Evolutionary conservation across 164 flowering plant species (phyloP), one percentile per base, ranked within the genome.

Genomic region (Vitis rotundifolia): DNA sequence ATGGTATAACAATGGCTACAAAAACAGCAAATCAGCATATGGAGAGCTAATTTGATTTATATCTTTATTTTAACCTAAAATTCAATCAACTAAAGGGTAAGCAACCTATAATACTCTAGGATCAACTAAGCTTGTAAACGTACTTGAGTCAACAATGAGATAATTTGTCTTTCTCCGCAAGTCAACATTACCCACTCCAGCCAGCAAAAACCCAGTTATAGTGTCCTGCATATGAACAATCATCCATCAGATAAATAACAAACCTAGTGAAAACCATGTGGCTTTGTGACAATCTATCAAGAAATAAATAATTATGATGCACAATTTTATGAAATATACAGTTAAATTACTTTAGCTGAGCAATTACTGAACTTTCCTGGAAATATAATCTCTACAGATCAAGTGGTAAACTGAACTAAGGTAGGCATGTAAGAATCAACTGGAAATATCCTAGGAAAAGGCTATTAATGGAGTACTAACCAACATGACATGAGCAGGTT

Each of bases 121-220:
- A 47, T 18, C 47, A 60, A 57, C 9, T 66, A 28, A 47, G 57
- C 48, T 13, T 7, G 61, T 11, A 13, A 68, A 52, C 88, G 64
- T 92, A 95, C 98, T 95, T 77, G 97, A 93, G 76, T 95, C 99
- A 60, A 93, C 97, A 63, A 95, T 90, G 54, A 92, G 95, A 76
- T 92, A 95, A 72, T 95, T 95, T 62, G 99, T 95, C 78, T 95
- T 95, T 75, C 99, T 89, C 72, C 98, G 78, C 76, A 95, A 64
- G 77, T 95, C 99, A 67, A 95, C 98, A 78, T 95, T 90, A 48
- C 98, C 99, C 62, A 95, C 97, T 76, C 98, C 99, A 76, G 98
- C 98, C 68, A 95, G 84, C 83, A 95, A 82, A 81, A 95, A 89
- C 55, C 99, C 99, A 74, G 88, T 85, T 28, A 93, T 74, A 0